Evolutionary conservation across 805 yeast species (phyloP).

Genomic region (Candida maesae): DNA sequence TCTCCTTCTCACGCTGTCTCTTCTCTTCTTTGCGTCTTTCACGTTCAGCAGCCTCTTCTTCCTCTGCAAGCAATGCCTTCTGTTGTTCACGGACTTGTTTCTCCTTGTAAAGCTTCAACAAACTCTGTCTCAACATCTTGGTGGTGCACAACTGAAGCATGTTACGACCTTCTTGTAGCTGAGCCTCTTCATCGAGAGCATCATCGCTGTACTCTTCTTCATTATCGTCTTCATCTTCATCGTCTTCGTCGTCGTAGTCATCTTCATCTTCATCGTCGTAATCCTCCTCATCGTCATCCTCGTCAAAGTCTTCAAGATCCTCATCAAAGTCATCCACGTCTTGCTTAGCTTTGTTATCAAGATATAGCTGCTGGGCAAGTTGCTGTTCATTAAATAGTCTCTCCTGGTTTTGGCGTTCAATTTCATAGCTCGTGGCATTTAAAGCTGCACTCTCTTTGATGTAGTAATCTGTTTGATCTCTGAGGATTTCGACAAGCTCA

Average conservation of each 20-base stretch:
- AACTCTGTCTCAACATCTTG: slow-evolving; percentile 67
- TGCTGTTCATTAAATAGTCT: slow-evolving; percentile 14
- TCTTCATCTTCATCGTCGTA: slow-evolving; percentile 10
- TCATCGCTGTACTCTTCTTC: slow-evolving; percentile 36
- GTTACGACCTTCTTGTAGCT: slow-evolving; percentile 74
- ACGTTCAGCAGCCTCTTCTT: slow-evolving; percentile 65
- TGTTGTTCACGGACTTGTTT: slow-evolving; percentile 75
- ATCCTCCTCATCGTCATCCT: slow-evolving; percentile 12
- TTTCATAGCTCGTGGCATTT: slow-evolving; percentile 7
- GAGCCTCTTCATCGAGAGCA: slow-evolving; percentile 53
- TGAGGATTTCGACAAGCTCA: slow-evolving; percentile 14
- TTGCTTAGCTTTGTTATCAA: slow-evolving; percentile 15
- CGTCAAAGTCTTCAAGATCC: slow-evolving; percentile 34
- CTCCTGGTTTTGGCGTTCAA: slow-evolving; percentile 12
- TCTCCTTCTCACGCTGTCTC: slow-evolving; percentile 67
- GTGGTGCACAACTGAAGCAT: slow-evolving; percentile 79
- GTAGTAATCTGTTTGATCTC: slow-evolving; percentile 14
- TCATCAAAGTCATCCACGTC: slow-evolving; percentile 32
- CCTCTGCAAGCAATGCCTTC: slow-evolving; percentile 56
- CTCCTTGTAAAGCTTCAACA: slow-evolving; percentile 73
- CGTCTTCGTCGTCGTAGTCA: slow-evolving; percentile 32
- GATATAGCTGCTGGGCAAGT: slow-evolving; percentile 15
- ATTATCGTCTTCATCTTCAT: slow-evolving; percentile 37
- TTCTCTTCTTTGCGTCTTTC: slow-evolving; percentile 66
- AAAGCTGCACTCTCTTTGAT: slow-evolving; percentile 11